phyloP scores from a whole-genome alignment of 441 rosid species.

The Francoa sonchifolia region DNA sequence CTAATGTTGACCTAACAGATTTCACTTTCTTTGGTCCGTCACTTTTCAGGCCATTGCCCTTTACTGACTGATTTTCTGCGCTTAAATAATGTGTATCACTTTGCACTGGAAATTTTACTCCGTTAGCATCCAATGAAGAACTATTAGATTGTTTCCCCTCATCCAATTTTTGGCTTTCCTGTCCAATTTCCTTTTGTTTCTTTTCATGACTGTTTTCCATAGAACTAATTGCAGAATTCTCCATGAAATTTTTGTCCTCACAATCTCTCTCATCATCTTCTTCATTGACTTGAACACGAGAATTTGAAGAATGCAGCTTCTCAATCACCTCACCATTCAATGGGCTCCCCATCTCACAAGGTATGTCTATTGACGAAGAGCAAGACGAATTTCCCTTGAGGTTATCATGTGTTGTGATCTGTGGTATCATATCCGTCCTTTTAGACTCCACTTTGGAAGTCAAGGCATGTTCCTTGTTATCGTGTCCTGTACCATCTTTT shows the following conservation, averaged over 20 bases:
- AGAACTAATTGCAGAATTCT: constrained; percentile 17
- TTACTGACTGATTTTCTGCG: constrained; percentile 31
- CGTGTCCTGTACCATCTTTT: constrained; percentile 10
- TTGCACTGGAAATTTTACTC: constrained; percentile 33
- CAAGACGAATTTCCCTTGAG: constrained; percentile 21
- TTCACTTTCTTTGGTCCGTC: constrained; percentile 54
- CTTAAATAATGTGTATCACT: constrained; percentile 41
- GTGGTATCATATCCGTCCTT: constrained; percentile 15
- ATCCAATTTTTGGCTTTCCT: constrained; percentile 12
- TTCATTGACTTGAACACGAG: constrained; percentile 6
- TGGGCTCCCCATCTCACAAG: constrained; percentile 31
- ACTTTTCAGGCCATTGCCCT: constrained; percentile 21
- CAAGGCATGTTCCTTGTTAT: constrained; percentile 12
- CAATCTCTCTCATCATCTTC: constrained; percentile 11
- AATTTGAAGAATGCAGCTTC: constrained; percentile 5
- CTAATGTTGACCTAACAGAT: constrained; percentile 65
- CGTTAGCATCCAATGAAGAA: constrained; percentile 28
- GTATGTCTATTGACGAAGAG: constrained; percentile 39
- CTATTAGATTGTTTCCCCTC: constrained; percentile 23
- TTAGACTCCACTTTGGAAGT: constrained; percentile 19
- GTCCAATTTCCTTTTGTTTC: constrained; percentile 20
- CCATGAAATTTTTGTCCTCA: constrained; percentile 5
- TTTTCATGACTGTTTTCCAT: constrained; percentile 17
- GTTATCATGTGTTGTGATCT: constrained; percentile 14
- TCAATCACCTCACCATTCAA: constrained; percentile 21